phyloP scores from a whole-genome alignment of 106 monocot species.

The Triglochin maritima region DNA sequence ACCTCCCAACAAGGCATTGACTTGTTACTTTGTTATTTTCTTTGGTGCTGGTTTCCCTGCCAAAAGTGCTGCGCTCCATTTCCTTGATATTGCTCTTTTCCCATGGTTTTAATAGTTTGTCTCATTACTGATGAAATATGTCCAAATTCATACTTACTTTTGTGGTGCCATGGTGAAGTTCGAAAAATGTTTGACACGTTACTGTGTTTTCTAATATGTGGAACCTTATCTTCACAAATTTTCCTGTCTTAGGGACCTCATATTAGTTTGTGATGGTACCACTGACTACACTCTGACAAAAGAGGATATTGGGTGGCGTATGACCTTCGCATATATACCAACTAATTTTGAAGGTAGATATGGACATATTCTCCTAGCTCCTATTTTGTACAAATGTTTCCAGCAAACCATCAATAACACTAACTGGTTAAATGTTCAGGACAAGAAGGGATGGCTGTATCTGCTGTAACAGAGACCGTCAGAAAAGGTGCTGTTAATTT shows the following conservation, averaged over 20 bases:
- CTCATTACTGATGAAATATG: not conserved
- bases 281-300: conserved; percentile 70
- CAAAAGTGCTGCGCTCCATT: no score
- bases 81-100: not conserved
- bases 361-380: not conserved
- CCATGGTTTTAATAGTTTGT: not conserved
- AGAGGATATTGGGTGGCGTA: conserved; percentile 62
- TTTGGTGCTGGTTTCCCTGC: no score
- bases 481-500: conserved; percentile 44
- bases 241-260: conserved; percentile 33
- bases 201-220: not conserved
- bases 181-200: no score
- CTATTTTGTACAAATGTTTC: not conserved
- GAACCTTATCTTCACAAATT: not conserved
- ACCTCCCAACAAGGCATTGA: no score
- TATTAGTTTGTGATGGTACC: conserved; percentile 44
- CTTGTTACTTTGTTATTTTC: no score
- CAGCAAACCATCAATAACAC: not conserved
- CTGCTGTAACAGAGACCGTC: conserved; percentile 50
- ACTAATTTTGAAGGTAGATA: conserved; percentile 65
- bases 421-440: conserved; percentile 32
- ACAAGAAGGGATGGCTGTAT: conserved; percentile 61
- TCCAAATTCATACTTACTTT: not conserved
- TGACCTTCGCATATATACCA: conserved; percentile 75
- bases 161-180: no score